Conservation (phyloP, 306 rosid genomes). For the Rosa lucieae region DNA sequence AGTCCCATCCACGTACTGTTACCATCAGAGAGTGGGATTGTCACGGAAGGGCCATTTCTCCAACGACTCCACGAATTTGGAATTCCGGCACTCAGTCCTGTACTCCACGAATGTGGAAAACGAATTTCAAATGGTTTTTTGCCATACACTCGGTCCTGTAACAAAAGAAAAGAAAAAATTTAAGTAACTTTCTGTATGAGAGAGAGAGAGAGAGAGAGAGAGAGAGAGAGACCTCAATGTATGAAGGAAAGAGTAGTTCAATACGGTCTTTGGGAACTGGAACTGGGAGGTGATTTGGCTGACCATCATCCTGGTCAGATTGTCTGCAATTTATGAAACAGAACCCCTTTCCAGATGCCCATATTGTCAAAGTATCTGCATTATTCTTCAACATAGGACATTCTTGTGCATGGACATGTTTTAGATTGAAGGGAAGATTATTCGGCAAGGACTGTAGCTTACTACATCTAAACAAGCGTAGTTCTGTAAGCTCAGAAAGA, state of each 20-base stretch:
- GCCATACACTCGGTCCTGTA: background rate
- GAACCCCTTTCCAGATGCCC: background rate
- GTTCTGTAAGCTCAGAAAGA: background rate
- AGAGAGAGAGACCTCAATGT: background rate
- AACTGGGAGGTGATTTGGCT: background rate
- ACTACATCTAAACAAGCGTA: background rate
- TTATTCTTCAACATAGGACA: background rate
- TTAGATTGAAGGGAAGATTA: background rate
- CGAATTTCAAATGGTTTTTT: background rate
- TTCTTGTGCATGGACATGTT: background rate
- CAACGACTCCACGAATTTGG: background rate
- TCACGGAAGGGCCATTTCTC: constrained; percentile 2
- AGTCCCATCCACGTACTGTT: background rate
- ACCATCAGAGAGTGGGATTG: background rate
- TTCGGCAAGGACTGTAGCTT: background rate
- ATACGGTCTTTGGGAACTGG: background rate
- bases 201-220: background rate
- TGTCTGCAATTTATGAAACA: background rate
- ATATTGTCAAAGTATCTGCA: background rate
- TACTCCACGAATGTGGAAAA: background rate
- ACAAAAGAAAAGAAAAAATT: background rate
- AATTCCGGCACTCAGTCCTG: background rate
- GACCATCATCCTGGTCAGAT: background rate
- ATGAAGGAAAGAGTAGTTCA: background rate
- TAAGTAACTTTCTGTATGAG: background rate